phyloP scores from a whole-genome alignment of 768 basidiomycete species.

The Amanita muscaria region DNA sequence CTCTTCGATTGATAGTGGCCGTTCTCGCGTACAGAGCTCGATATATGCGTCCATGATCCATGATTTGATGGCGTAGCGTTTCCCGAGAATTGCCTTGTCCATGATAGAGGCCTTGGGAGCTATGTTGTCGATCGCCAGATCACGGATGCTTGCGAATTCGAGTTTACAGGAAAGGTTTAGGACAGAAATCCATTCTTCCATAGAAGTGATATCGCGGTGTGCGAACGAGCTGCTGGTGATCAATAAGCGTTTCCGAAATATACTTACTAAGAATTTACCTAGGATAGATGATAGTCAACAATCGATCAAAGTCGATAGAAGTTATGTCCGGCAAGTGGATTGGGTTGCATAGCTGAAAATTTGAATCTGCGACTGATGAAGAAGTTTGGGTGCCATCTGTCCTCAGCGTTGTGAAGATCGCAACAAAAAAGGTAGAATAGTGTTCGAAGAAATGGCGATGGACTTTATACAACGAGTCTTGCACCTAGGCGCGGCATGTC shows the following conservation, averaged over 20 bases:
- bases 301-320: slow-evolving; percentile 24
- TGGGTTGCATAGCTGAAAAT: slow-evolving; percentile 4
- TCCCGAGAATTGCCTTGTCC: slow-evolving; percentile 26
- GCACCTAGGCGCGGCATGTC: slow-evolving; percentile 16
- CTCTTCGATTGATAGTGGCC: slow-evolving; percentile 20
- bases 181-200: slow-evolving; percentile 29
- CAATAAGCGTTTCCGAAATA: neutral
- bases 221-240: slow-evolving; percentile 19
- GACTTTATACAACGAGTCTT: slow-evolving; percentile 17
- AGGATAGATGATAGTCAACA: slow-evolving; percentile 28
- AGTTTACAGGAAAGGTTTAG: slow-evolving; percentile 23
- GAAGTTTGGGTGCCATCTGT: neutral
- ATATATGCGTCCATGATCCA: slow-evolving; percentile 31
- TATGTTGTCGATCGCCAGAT: slow-evolving; percentile 26
- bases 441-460: slow-evolving; percentile 25
- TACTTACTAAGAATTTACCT: slow-evolving; percentile 14
- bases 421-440: slow-evolving; percentile 6
- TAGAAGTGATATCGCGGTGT: slow-evolving; percentile 21
- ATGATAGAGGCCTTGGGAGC: slow-evolving; percentile 17
- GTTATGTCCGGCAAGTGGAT: slow-evolving; percentile 28
- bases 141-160: slow-evolving; percentile 21
- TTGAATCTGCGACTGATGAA: neutral
- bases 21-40: slow-evolving; percentile 22
- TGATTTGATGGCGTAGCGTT: slow-evolving; percentile 18
- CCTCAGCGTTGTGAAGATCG: slow-evolving; percentile 5